phyloP scores from a whole-genome alignment of 495 filamentous ascomycete species.

The Talaromyces wortmannii region DNA sequence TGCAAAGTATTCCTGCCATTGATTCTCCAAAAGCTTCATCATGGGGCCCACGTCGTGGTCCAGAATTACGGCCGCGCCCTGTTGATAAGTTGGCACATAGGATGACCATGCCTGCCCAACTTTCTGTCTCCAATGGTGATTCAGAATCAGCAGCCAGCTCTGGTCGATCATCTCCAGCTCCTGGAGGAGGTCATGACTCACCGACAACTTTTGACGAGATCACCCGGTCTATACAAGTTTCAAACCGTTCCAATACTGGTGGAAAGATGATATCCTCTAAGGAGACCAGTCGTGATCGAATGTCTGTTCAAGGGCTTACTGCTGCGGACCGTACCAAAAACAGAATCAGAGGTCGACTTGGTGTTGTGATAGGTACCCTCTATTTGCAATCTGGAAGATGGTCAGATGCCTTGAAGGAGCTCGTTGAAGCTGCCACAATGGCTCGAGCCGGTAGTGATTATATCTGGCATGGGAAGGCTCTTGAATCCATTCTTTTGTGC shows the following conservation, averaged over 20 bases:
- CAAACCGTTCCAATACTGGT: conserved; percentile 28
- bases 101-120: conserved; percentile 73
- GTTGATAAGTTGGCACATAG: conserved; percentile 45
- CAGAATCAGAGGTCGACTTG: conserved; percentile 74
- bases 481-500: conserved; percentile 78
- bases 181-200: conserved; percentile 42
- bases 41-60: conserved; percentile 38
- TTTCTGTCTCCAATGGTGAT: conserved; percentile 43
- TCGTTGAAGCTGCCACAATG: conserved; percentile 69
- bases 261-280: conserved; percentile 27
- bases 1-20: conserved; percentile 72
- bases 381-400: conserved; percentile 86
- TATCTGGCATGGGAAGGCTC: conserved; percentile 92
- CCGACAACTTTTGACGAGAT: conserved; percentile 72
- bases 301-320: conserved; percentile 80
- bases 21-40: conserved; percentile 61
- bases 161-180: conserved; percentile 34
- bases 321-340: conserved; percentile 74
- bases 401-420: conserved; percentile 81
- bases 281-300: conserved; percentile 63
- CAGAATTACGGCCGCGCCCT: conserved; percentile 37
- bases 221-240: conserved; percentile 39
- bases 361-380: conserved; percentile 75
- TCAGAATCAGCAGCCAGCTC: conserved; percentile 48
- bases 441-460: conserved; percentile 82